Percentiles rank a stretch among this genome's conserved stretches.
These are phyloP conservation scores for Aspergillus melleus DNA, from an alignment of 2,329 filamentous ascomycete species.

Conservation along the genomic window DNA sequence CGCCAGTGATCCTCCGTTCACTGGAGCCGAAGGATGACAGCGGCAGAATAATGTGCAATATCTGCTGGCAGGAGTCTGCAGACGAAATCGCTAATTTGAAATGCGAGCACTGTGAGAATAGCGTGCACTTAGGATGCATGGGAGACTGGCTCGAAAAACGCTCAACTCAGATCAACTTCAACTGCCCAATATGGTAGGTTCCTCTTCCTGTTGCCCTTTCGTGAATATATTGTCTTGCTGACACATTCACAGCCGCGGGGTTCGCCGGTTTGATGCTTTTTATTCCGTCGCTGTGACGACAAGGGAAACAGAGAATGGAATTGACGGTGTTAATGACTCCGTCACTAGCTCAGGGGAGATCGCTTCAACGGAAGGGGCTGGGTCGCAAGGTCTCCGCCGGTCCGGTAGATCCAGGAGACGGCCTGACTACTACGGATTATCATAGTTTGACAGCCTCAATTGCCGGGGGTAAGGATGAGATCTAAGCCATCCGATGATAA, in stretches of 20 bases:
- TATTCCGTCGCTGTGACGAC: neutral
- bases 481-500: too few species aligned
- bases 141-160: too few species aligned
- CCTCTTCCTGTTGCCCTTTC: too few species aligned
- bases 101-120: too few species aligned
- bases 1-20: too few species aligned
- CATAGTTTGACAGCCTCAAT: too few species aligned
- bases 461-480: too few species aligned
- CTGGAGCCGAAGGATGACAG: too few species aligned
- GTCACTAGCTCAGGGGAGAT: neutral
- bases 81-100: too few species aligned
- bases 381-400: neutral
- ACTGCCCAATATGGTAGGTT: neutral
- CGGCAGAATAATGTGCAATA: too few species aligned
- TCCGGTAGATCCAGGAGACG: neutral
- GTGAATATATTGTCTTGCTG: neutral
- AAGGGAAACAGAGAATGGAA: neutral
- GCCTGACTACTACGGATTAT: neutral
- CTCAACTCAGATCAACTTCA: neutral
- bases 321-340: neutral
- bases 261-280: neutral
- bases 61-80: too few species aligned
- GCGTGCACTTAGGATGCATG: too few species aligned
- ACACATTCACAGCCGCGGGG: neutral
- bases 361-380: neutral